These are phyloP conservation scores for Alternaria longipes DNA, from an alignment of 2,329 filamentous ascomycete genomes.

Conservation along the genomic window DNA sequence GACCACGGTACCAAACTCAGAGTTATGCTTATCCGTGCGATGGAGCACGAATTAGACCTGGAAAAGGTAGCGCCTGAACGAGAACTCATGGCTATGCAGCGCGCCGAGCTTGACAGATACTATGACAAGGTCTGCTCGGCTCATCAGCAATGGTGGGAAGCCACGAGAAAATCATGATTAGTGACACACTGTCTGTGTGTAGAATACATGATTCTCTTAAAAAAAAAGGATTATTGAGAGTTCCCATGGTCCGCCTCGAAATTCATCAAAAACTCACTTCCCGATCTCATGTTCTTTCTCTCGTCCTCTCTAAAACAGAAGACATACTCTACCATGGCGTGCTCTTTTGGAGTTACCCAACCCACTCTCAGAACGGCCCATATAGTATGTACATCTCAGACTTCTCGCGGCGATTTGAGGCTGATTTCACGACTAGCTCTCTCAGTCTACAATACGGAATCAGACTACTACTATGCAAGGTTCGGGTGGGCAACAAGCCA, in stretches of 20 bases:
- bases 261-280: no score
- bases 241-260: no score
- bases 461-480: background rate
- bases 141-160: constrained; percentile 18
- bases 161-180: background rate
- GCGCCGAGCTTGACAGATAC: constrained; percentile 11
- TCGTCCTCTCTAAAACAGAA: no score
- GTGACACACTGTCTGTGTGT: background rate
- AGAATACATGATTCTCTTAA: background rate
- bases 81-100: constrained; percentile 15
- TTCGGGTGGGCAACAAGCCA: background rate
- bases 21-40: constrained; percentile 7
- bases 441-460: background rate
- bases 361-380: background rate
- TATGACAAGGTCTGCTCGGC: constrained; percentile 3
- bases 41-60: constrained; percentile 27
- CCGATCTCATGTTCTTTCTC: no score
- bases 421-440: background rate
- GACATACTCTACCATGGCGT: no score
- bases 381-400: background rate
- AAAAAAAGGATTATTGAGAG: no score
- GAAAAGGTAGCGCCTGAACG: constrained; percentile 11
- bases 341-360: no score
- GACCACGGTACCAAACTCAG: background rate
- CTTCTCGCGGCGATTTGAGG: background rate